Base-by-base conservation (phyloP, 2,329 filamentous ascomycete genomes). In the Pleoardoris graminearum region DNA sequence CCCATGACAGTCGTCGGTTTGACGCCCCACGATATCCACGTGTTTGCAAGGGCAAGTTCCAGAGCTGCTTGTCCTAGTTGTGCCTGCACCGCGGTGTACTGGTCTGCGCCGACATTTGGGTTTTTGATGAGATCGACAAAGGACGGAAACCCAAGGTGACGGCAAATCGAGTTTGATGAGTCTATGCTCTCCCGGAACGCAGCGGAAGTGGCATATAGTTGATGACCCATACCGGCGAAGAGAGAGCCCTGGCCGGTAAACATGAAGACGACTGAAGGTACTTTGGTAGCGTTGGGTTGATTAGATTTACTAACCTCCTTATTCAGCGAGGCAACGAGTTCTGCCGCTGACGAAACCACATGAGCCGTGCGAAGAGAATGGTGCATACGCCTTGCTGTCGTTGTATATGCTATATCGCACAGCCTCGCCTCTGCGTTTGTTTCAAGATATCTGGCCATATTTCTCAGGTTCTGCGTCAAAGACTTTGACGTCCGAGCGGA, bases 211-310 rank as follows among this genome's bases (percentile, higher is more conserved):
- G 61, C 38, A 17, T 50, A 54, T 4, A 63, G 48, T 19, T 55
- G 33, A 1, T 19, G 8, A 4, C 45, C 53, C 54, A 61, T 58
- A 4, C 48, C 48, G 1, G 23, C 43, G 50, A 68, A 63, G 1
- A 48, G 54, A 1, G 63, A 43, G 3, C 72, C 73, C 57, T 75
- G 71, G 6, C 73, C 73, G 10, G 72, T 72, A 54, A 74, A 75
- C 16, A 56, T 56, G 47, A 79, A 77, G 0, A 66, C 64, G 7
- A 53, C 54, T 7, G 46, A 14, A 12, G 46, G 17, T 8, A 6
- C 14, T 8, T 16, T 25, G 8, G 43, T n/a, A 39, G 50, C 7
- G 7, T 39, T 85, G 85, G 48, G 86, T n/a, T 8, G 6, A 12
- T 19, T 32, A 2, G 35, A 21, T 17, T 22, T 16, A 11, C 2